Percentiles rank a stretch among this genome's conserved stretches.
phyloP scores from a whole-genome alignment of 371 early-diverging fungal species.

The Fennellomyces sp. region DNA sequence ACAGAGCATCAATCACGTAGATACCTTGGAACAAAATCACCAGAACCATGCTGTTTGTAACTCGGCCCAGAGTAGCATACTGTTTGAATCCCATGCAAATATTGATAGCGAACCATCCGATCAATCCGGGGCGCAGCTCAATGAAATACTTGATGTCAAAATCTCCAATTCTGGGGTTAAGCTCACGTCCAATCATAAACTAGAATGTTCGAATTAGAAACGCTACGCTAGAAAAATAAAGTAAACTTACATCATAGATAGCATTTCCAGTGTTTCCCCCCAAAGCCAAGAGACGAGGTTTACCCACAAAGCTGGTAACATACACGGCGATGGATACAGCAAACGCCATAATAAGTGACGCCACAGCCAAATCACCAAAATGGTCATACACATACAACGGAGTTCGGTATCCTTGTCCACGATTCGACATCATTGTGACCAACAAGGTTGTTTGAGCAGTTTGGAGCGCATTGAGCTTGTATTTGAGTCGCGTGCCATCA shows the following conservation, averaged over 20 bases:
- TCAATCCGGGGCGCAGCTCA: constrained; percentile 88
- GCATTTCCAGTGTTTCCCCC: constrained; percentile 92
- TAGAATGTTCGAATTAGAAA: too few species aligned
- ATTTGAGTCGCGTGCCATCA: constrained; percentile 67
- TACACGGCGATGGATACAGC: constrained; percentile 73
- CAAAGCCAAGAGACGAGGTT: constrained; percentile 66
- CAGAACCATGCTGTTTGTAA: constrained; percentile 82
- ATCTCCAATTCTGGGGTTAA: constrained; percentile 84
- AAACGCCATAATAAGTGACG: constrained; percentile 69
- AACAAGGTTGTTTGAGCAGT: constrained; percentile 62
- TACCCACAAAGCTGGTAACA: constrained; percentile 69
- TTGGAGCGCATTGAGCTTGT: constrained; percentile 71
- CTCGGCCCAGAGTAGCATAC: constrained; percentile 60
- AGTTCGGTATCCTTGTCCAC: constrained; percentile 28
- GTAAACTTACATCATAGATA: constrained; percentile 76
- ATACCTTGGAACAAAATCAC: constrained; percentile 77
- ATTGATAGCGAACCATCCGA: constrained; percentile 83
- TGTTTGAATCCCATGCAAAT: constrained; percentile 79
- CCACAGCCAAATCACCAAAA: constrained; percentile 69
- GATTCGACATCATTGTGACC: constrained; percentile 48
- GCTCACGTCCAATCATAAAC: constrained; percentile 83
- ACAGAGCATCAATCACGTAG: constrained; percentile 87
- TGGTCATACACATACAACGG: constrained; percentile 79
- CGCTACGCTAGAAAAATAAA: neutral
- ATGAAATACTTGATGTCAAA: constrained; percentile 93